These are phyloP conservation scores for Phaeosphaeria sp. DNA, from an alignment of 2,329 filamentous ascomycete genomes.

Conservation along the genomic window DNA sequence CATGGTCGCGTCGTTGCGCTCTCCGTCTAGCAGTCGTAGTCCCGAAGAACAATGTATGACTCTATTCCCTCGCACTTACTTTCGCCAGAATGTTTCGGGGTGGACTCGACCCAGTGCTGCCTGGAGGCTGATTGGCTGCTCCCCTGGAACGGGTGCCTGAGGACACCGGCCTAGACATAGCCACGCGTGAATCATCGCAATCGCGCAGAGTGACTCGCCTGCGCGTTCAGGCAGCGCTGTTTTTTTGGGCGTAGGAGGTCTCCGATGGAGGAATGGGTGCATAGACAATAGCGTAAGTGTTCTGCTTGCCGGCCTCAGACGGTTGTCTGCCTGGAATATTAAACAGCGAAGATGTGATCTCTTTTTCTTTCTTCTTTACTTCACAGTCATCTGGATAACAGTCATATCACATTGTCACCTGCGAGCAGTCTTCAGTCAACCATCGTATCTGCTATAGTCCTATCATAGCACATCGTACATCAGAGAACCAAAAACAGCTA, in stretches of 20 bases:
- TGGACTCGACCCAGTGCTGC: conserved; percentile 19
- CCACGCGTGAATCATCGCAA: conserved; percentile 41
- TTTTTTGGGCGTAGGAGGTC: conserved; percentile 25
- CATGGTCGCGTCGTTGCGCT: conserved; percentile 21
- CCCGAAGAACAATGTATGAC: conserved; percentile 25
- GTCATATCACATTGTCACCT: conserved; percentile 6
- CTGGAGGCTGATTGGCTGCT: conserved; percentile 26
- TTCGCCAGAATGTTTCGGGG: conserved; percentile 6
- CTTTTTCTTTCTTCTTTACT: conserved; percentile 16
- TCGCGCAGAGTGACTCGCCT: conserved; percentile 31
- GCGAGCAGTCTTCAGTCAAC: conserved; percentile 23
- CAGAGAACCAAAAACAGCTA: conserved; percentile 1
- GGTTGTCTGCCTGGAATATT: conserved; percentile 40
- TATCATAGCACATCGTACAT: neutral
- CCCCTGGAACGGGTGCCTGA: conserved; percentile 27
- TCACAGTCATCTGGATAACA: conserved; percentile 13
- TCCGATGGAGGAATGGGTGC: conserved; percentile 23
- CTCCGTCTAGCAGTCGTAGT: conserved; percentile 9
- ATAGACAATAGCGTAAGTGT: conserved; percentile 18
- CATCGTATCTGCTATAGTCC: conserved; percentile 3
- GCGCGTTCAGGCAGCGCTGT: conserved; percentile 32
- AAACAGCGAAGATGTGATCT: conserved; percentile 23
- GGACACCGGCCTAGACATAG: conserved; percentile 30
- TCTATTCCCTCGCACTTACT: conserved; percentile 20
- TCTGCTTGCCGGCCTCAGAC: conserved; percentile 37